Evolutionary conservation across 495 filamentous ascomycete species (phyloP), one percentile per base, ranked within the genome.

Genomic region (Talaromyces liani): DNA sequence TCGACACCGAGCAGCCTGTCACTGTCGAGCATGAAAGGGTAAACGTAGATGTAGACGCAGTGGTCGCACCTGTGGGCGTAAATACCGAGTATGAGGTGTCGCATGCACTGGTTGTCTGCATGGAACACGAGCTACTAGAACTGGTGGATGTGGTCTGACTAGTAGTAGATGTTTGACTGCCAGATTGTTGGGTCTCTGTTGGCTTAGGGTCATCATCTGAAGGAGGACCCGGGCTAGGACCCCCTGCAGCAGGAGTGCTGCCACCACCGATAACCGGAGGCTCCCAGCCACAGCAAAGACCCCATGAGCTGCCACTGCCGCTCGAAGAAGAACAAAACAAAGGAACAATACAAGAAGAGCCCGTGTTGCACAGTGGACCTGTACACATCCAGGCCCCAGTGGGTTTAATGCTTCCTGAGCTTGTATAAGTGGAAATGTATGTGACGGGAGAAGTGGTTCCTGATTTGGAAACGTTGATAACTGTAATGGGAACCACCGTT

Each of bases 211-310:
- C 53, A 56, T 56, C 53, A 25, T 27, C 53, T 56, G 18, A 27
- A 56, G 53, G 53, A 56, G 53, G 53, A 56, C 53, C 53, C 18
- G 53, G 53, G 25, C 53, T 56, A 24, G 53, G 53, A 9, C 45
- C 53, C 18, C 53, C 53, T 45, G 39, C 39, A 56, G 53, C 53
- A 24, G 53, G 53, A 27, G 53, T 22, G 18, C 53, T 56, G 18
- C 25, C 20, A 24, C 53, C 53, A 56, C 27, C 53, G 20, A 20
- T 22, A 24, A 24, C 53, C 6, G 25, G 18, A 24, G 53, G 53
- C 53, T 56, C 53, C 53, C 53, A 56, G 20, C 53, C 53, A 27
- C 53, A 56, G 53, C 53, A 56, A 27, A 56, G 53, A 56, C 53
- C 53, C 53, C 53, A 56, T 22, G 20, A 24, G 20, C 20, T 27